Conservation (phyloP, 202 grass and related monocot species). For the Sporobolus alterniflorus region DNA sequence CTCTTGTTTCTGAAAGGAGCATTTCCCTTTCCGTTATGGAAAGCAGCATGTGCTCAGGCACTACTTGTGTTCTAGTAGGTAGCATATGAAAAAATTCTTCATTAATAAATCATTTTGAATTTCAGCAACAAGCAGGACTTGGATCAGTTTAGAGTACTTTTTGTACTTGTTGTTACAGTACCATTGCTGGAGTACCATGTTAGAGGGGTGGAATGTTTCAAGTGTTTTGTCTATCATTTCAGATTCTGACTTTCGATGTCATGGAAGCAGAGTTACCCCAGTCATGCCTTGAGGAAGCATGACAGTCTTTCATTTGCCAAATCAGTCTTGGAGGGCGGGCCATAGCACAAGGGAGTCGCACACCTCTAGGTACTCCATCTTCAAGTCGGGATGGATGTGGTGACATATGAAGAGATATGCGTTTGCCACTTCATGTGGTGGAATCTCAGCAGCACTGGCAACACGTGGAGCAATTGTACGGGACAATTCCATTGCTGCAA, state of each 20-base stretch:
- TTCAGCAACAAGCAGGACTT: background rate
- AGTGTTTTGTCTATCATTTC: background rate
- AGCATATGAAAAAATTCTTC: background rate
- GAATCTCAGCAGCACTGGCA: background rate
- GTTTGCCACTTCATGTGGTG: background rate
- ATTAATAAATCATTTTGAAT: background rate
- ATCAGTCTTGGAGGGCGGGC: background rate
- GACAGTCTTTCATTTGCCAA: background rate
- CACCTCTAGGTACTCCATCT: background rate
- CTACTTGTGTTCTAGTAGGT: background rate
- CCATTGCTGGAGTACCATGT: slow-evolving; percentile 7
- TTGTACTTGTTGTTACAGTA: background rate
- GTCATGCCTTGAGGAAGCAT: background rate
- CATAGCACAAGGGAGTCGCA: background rate
- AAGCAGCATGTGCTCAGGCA: background rate
- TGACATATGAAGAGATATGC: background rate
- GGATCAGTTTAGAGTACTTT: background rate
- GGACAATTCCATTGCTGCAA: background rate
- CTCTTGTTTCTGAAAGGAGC: background rate
- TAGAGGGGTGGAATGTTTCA: background rate
- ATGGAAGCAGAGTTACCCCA: background rate
- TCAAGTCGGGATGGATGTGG: background rate
- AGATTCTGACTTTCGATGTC: background rate
- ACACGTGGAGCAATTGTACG: background rate
- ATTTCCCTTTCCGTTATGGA: background rate